Conservation (phyloP, 1,284 basidiomycete species). For the Cryptococcus maquisensis region DNA sequence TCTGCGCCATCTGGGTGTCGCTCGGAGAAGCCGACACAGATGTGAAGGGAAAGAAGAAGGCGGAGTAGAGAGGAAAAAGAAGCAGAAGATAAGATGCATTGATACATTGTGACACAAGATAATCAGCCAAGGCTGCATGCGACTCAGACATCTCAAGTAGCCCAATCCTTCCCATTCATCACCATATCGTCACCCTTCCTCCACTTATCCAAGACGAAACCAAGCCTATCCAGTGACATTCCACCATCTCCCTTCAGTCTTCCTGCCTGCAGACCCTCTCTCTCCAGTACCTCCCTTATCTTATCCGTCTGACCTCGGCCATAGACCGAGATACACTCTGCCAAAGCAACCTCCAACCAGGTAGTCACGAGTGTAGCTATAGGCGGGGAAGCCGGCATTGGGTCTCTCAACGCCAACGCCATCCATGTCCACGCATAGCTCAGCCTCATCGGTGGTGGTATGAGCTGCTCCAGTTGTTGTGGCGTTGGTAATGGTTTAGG, state of each 20-base stretch:
- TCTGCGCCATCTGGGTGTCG: constrained; percentile 73
- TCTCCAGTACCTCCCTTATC: constrained; percentile 62
- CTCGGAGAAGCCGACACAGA: constrained; percentile 54
- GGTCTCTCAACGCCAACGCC: constrained; percentile 25
- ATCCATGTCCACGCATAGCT: constrained; percentile 64
- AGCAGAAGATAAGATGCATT: background rate
- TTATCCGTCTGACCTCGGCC: constrained; percentile 71
- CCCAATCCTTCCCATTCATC: constrained; percentile 19
- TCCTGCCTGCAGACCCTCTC: constrained; percentile 50
- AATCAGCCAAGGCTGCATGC: background rate
- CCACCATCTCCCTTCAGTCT: constrained; percentile 34
- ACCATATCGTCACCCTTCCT: constrained; percentile 7
- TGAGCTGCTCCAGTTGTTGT: constrained; percentile 52
- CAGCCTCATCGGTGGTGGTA: constrained; percentile 61
- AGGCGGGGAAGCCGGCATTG: constrained; percentile 30
- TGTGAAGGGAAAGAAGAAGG: constrained; percentile 44
- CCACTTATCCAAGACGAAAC: constrained; percentile 23
- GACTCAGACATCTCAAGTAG: background rate
- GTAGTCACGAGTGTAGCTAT: constrained; percentile 51
- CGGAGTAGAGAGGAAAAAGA: constrained; percentile 25
- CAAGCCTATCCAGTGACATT: constrained; percentile 29
- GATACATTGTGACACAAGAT: background rate
- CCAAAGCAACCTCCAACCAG: constrained; percentile 68
- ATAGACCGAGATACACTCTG: constrained; percentile 60
- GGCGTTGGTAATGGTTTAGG: constrained; percentile 33